Base-by-base conservation (phyloP, 352 stramenopile genomes). In the Pythium inflatum region DNA sequence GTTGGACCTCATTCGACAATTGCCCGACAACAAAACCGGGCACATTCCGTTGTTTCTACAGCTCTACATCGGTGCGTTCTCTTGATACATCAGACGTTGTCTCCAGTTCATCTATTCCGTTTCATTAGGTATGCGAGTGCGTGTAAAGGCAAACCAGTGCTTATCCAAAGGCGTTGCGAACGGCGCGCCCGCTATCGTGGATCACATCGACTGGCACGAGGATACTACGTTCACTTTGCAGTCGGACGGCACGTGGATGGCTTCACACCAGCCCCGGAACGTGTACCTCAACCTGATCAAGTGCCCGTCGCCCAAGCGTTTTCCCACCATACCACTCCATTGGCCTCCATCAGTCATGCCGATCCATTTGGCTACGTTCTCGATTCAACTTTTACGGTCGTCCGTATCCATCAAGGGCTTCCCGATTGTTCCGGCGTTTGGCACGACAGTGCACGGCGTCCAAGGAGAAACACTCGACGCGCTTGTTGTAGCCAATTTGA, bases 271-370 rank as follows among this genome's bases (percentile, higher is more conserved):
- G 4, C 63, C 55, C 8, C 16, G 18, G 22, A 71, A 65, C 30
- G 28, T 65, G 0, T 65, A 71, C 45, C 22, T 71, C 34, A 30
- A 58, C 16, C 25, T 65, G 25, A 16, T 58, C 30, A 61, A 55
- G 14, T 62, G 40, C 30, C 46, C 28, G 12, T 55, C 1, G 8
- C 8, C 22, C 25, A 22, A 11, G 13, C 68, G 36, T 9, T 75
- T 70, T 30, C 40, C 57, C 20, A 22, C 33, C 1, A n/a, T 66
- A 22, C 69, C 62, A 16, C 3, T 2, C 7, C 18, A 33, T 16
- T 75, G 62, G 69, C 62, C 62, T 20, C 1, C 50, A 4, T 68
- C 69, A 2, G 69, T 75, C 5, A 75, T 75, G 69, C 62, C 62
- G 0, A 40, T 74, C 0, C 30, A 2, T 1, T 48, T 62, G 25